Percentiles rank a stretch among this genome's conserved stretches.
These are phyloP conservation scores for Talaromyces islandicus DNA, from an alignment of 2,329 filamentous ascomycete species.

Conservation along the genomic window DNA sequence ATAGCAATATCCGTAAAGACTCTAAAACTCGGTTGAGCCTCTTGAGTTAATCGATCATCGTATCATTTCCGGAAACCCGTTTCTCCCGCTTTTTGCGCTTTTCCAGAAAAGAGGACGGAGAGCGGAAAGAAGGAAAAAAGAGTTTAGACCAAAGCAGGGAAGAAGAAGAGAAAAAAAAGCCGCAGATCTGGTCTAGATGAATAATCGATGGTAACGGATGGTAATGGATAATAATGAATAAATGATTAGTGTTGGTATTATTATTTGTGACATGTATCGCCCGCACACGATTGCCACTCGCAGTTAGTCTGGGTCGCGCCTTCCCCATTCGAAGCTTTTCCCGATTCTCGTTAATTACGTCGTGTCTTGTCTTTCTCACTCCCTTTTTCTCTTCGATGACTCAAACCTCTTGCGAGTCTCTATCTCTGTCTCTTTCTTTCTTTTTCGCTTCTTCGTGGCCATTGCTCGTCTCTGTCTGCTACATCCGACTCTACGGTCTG, in stretches of 20 bases:
- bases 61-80: not conserved
- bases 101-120: not conserved
- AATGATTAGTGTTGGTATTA: no score
- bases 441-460: not conserved
- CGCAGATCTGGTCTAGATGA: not conserved
- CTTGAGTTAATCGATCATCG: not conserved
- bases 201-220: no score
- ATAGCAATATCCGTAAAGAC: no score
- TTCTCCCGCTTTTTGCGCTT: not conserved
- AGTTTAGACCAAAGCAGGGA: no score
- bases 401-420: not conserved
- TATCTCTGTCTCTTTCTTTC: not conserved
- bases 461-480: not conserved
- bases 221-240: no score
- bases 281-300: conserved; percentile 2
- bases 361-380: not conserved
- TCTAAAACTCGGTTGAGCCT: not conserved
- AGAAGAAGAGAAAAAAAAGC: no score
- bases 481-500: not conserved
- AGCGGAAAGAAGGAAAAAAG: not conserved
- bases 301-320: not conserved
- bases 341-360: not conserved
- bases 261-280: no score
- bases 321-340: not conserved
- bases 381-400: not conserved